These are phyloP conservation scores for Malbranchea zuffiana DNA, from an alignment of 2,329 filamentous ascomycete genomes.

Conservation along the genomic window DNA sequence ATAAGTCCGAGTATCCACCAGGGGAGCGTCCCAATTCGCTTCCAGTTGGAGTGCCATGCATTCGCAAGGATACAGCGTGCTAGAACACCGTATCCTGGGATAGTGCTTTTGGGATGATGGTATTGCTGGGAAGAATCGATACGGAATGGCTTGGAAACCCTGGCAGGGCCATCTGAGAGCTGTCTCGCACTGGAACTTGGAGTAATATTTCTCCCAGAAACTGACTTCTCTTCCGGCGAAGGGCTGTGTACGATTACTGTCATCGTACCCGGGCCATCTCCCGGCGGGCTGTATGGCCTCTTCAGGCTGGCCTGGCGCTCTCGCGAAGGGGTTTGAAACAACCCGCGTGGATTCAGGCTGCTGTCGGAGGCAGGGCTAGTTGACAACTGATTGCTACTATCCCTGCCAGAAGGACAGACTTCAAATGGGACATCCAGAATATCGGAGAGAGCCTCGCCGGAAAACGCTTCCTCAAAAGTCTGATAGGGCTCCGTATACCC, in stretches of 20 bases:
- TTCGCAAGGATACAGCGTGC: slow-evolving; percentile 25
- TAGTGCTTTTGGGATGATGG: slow-evolving; percentile 4
- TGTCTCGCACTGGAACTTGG: slow-evolving; percentile 1
- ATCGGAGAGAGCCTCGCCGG: slow-evolving; percentile 11
- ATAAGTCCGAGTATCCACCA: slow-evolving; percentile 31
- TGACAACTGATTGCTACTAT: background rate
- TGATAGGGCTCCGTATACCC: slow-evolving; percentile 19
- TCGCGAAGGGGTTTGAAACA: slow-evolving; percentile 5
- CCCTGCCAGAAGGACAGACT: background rate
- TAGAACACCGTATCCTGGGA: slow-evolving; percentile 12
- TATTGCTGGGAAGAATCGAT: too few species aligned
- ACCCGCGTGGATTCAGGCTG: slow-evolving; percentile 3
- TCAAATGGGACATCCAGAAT: slow-evolving; percentile 6
- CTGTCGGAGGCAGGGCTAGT: background rate
- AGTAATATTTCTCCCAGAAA: too few species aligned
- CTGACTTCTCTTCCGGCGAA: background rate
- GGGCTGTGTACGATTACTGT: background rate
- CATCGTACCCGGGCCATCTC: background rate
- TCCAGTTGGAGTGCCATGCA: slow-evolving; percentile 26
- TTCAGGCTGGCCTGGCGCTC: background rate
- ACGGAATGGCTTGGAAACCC: slow-evolving; percentile 4
- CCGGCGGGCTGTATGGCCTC: background rate
- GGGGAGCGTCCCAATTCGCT: slow-evolving; percentile 22
- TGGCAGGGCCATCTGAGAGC: background rate
- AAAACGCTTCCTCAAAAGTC: slow-evolving; percentile 19